A percentile compares a stretch with the other conserved stretches of the same genome.
These are phyloP conservation scores for Cryphonectria parasitica DNA, from an alignment of 2,329 filamentous ascomycete species.

Conservation along the genomic window DNA sequence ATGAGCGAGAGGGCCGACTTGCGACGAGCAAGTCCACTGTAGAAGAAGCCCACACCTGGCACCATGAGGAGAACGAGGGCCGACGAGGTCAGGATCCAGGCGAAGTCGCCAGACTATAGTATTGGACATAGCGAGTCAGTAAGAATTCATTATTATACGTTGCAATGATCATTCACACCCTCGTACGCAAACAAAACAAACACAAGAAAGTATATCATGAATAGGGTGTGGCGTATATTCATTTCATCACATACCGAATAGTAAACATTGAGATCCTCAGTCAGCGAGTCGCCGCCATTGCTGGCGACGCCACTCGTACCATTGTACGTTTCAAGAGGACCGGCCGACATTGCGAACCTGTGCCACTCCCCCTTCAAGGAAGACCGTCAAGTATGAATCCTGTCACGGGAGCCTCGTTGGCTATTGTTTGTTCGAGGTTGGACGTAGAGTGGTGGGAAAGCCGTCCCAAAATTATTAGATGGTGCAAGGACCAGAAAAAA, in stretches of 20 bases:
- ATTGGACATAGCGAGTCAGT: not conserved
- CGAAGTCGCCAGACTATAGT: constrained; percentile 77
- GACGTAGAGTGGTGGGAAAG: no score
- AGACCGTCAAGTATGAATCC: not conserved
- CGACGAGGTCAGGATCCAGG: constrained; percentile 77
- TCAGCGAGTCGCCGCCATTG: constrained; percentile 55
- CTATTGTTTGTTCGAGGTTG: not conserved
- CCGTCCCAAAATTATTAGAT: not conserved
- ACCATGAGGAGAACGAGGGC: constrained; percentile 91
- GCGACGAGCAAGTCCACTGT: constrained; percentile 84
- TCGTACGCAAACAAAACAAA: not conserved
- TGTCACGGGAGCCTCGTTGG: not conserved
- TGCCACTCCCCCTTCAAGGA: not conserved
- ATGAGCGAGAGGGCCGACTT: constrained; percentile 88
- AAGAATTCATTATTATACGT: no score
- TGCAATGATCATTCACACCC: not conserved
- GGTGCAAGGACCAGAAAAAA: not conserved
- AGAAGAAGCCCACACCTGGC: constrained; percentile 92
- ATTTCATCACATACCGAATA: constrained; percentile 64
- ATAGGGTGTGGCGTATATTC: not conserved
- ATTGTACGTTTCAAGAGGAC: constrained; percentile 49
- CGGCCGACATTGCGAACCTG: constrained; percentile 38
- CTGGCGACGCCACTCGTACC: constrained; percentile 54
- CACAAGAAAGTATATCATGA: not conserved
- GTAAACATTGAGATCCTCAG: constrained; percentile 78